These are phyloP conservation scores for Beta lomatogona DNA, from an alignment of 179 eudicot species.

Conservation along the genomic window DNA sequence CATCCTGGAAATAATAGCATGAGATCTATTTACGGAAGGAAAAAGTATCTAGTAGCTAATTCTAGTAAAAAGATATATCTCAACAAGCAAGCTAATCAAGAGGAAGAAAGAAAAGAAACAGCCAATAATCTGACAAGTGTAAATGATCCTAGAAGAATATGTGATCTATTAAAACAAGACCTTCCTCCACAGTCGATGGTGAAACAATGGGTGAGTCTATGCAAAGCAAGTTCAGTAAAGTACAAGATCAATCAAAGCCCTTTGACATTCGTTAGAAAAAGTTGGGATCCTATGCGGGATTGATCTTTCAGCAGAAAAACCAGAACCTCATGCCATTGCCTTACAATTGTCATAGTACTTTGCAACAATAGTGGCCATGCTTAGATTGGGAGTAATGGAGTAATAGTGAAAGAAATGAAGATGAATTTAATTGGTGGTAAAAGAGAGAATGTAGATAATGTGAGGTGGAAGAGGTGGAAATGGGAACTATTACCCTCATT, in stretches of 20 bases:
- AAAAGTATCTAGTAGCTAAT: not conserved
- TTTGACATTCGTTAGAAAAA: not conserved
- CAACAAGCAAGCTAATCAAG: not conserved
- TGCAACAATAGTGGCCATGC: not conserved
- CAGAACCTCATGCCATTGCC: not conserved
- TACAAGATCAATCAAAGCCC: not conserved
- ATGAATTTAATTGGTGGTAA: no score
- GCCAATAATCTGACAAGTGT: not conserved
- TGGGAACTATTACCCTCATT: no score
- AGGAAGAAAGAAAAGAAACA: not conserved
- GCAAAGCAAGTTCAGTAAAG: not conserved
- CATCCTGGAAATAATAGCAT: slow-evolving; percentile 60
- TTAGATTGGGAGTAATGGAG: no score
- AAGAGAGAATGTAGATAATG: no score
- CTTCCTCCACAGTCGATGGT: not conserved
- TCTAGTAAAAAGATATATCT: not conserved
- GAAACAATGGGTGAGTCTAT: not conserved
- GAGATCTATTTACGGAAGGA: slow-evolving; percentile 13
- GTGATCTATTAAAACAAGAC: not conserved
- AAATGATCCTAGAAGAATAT: not conserved
- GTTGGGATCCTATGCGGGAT: not conserved
- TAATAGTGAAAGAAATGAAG: no score
- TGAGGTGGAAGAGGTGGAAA: no score
- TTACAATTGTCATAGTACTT: not conserved
- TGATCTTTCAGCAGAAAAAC: not conserved